Conservation (phyloP, 2,329 filamentous ascomycete genomes). For the Shiraia sp. region DNA sequence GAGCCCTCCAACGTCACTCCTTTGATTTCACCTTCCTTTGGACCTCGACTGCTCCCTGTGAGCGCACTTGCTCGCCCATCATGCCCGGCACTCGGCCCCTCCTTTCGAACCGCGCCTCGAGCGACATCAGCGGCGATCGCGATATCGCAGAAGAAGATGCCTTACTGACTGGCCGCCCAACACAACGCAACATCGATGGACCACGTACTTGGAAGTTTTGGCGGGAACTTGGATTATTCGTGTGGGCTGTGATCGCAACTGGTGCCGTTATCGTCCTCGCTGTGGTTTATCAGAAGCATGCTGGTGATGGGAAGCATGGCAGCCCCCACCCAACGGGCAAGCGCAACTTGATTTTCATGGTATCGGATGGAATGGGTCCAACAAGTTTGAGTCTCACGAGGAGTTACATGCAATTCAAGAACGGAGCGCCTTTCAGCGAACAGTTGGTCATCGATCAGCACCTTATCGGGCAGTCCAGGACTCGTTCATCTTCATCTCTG, state of each 20-base stretch:
- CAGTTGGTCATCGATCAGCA: constrained; percentile 82
- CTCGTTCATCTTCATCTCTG: constrained; percentile 78
- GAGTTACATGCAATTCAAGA: constrained; percentile 78
- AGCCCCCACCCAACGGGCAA: constrained; percentile 61
- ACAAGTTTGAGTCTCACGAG: constrained; percentile 86
- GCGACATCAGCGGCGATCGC: constrained; percentile 59
- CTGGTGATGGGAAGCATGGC: constrained; percentile 39
- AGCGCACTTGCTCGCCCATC: constrained; percentile 2
- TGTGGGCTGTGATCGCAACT: constrained; percentile 82
- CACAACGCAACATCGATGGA: constrained; percentile 21
- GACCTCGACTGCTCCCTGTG: background rate
- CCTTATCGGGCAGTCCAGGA: constrained; percentile 87
- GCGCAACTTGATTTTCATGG: constrained; percentile 97
- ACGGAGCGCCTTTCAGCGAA: constrained; percentile 73
- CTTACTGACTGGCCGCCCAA: constrained; percentile 60
- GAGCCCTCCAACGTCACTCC: constrained; percentile 12
- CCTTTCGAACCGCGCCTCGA: constrained; percentile 59
- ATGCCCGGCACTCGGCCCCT: constrained; percentile 57
- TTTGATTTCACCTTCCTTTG: constrained; percentile 4
- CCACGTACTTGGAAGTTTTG: constrained; percentile 59
- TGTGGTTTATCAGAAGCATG: constrained; percentile 72
- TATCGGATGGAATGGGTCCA: constrained; percentile 97
- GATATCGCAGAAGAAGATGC: constrained; percentile 66
- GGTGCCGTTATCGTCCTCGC: constrained; percentile 77
- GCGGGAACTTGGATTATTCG: constrained; percentile 76